A percentile compares a stretch with the other conserved stretches of the same genome.
Evolutionary conservation across 768 basidiomycete species (phyloP).

Genomic region (Auriculariales sp.): DNA sequence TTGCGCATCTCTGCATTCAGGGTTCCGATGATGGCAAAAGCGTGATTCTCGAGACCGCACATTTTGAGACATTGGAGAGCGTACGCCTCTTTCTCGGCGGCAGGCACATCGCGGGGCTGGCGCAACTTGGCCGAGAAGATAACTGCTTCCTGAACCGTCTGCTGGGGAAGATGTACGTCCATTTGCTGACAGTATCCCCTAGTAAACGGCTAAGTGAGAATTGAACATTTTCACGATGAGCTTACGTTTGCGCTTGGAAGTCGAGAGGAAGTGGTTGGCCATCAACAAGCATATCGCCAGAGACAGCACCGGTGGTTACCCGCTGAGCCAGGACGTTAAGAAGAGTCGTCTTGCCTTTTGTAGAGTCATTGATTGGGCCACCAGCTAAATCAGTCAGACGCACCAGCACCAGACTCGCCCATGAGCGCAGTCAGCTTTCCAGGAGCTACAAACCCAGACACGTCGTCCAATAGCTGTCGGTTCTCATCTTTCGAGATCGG

Average conservation of each 20-base stretch:
- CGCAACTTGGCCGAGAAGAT: constrained; percentile 67
- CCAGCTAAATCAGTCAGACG: too few species aligned
- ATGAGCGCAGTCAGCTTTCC: constrained; percentile 74
- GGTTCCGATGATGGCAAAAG: constrained; percentile 68
- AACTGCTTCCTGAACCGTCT: constrained; percentile 71
- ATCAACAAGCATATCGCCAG: constrained; percentile 43
- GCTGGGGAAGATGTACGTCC: constrained; percentile 64
- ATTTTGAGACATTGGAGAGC: constrained; percentile 59
- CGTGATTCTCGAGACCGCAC: constrained; percentile 69
- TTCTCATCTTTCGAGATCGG: constrained; percentile 28
- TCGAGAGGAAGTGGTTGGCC: constrained; percentile 43
- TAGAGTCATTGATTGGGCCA: constrained; percentile 11
- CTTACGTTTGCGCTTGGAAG: constrained; percentile 37
- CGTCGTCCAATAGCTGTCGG: constrained; percentile 45
- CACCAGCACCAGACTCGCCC: constrained; percentile 44
- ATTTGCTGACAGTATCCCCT: constrained; percentile 83
- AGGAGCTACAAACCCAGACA: constrained; percentile 70
- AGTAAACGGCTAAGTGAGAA: constrained; percentile 9
- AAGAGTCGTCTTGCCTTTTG: constrained; percentile 50
- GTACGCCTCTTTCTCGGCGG: constrained; percentile 67
- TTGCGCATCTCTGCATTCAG: constrained; percentile 62
- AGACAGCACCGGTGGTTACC: constrained; percentile 18
- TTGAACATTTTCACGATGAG: constrained; percentile 8
- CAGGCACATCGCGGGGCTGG: constrained; percentile 50
- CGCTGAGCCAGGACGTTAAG: constrained; percentile 45